Base-by-base conservation (phyloP, 1,284 basidiomycete genomes). In the Agaricales sp. region DNA sequence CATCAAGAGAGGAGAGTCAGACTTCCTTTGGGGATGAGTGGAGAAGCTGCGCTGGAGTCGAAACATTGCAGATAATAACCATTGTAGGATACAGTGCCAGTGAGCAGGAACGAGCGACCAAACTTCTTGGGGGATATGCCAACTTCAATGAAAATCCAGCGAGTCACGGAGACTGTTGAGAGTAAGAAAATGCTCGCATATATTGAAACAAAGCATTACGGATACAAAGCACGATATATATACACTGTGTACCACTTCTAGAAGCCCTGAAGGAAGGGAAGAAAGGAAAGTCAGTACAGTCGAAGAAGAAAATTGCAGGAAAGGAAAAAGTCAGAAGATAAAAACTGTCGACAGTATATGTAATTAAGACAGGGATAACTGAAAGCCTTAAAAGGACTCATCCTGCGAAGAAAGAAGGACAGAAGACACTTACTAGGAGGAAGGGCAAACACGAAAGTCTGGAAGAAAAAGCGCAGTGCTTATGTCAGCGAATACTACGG, bases 1-100 rank as follows among this genome's bases (percentile, higher is more conserved):
- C 30, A 73, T 78, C 51, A 66, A 69, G 59, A 73, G 70, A 49
- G 71, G 75, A 1, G 71, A 70, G 52, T 73, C 70, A 0, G 75
- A 76, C 53, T 77, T 68, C 53, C 51, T 19, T 11, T n/a, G 8
- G 30, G 8, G 30, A 35, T 35, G 11, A 35, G 8, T 35, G 30
- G 30, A 35, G 30, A 35, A 35, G 30, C 30, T 35, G 8, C 30
- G n/a, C 11, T 35, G n/a, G 30, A 35, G 30, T 35, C 8, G n/a
- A 35, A 35, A n/a, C n/a, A n/a, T n/a, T n/a, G n/a, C n/a, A n/a
- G n/a, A n/a, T n/a, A n/a, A n/a, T n/a, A n/a, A n/a, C n/a, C n/a
- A n/a, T n/a, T n/a, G n/a, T n/a, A n/a, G n/a, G n/a, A n/a, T n/a
- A n/a, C n/a, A n/a, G n/a, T n/a, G n/a, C n/a, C n/a, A n/a, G n/a